A percentile compares a stretch with the other conserved stretches of the same genome.
phyloP scores from a whole-genome alignment of 2,329 filamentous ascomycete species.

The Seiridium cupressi region DNA sequence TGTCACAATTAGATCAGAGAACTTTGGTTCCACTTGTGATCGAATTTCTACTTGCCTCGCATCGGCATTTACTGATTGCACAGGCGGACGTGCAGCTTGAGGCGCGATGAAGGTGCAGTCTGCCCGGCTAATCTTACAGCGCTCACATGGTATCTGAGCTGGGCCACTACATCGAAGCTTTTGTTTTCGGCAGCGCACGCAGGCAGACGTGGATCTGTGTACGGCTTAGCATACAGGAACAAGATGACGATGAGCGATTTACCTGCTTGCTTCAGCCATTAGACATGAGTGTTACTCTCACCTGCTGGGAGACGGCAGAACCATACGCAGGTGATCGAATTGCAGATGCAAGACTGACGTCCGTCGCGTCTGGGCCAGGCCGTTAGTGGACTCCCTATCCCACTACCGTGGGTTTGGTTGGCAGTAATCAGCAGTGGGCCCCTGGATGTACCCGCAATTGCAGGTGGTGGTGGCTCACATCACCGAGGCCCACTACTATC shows the following conservation, averaged over 20 bases:
- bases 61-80: neutral
- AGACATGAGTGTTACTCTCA: too few relatives aligned
- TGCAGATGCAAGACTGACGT: too few relatives aligned
- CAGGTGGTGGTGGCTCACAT: too few relatives aligned
- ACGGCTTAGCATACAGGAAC: neutral
- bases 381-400: too few relatives aligned
- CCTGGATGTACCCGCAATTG: too few relatives aligned
- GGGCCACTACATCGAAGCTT: neutral
- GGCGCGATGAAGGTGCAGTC: slow-evolving; percentile 1
- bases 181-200: neutral
- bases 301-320: too few relatives aligned
- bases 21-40: neutral
- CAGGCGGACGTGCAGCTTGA: neutral
- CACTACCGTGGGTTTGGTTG: too few relatives aligned
- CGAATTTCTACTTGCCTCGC: neutral
- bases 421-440: too few relatives aligned
- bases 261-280: neutral
- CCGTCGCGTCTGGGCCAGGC: too few relatives aligned
- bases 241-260: neutral
- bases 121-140: neutral
- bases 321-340: too few relatives aligned
- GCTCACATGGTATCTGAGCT: neutral
- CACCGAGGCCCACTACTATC: too few relatives aligned
- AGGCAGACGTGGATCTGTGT: neutral
- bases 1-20: neutral